Evolutionary conservation across 306 rosid species (phyloP).

Genomic region (Acacia confusa): DNA sequence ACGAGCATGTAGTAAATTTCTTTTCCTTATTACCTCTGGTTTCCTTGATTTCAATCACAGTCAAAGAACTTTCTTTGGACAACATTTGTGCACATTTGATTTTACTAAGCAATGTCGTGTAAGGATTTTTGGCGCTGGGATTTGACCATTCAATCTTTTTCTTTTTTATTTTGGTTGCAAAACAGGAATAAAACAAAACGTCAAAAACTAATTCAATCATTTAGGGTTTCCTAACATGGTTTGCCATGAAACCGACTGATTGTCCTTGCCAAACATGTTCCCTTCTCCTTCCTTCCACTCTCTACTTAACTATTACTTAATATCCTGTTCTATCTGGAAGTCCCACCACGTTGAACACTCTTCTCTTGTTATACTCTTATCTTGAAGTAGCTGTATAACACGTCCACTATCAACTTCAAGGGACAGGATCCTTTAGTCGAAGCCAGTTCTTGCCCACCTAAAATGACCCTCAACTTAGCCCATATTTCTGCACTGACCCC

Average conservation of each 20-base stretch:
- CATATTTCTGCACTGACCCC: background rate
- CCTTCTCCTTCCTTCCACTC: background rate
- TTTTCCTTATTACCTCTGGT: background rate
- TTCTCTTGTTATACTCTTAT: no score
- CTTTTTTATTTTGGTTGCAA: background rate
- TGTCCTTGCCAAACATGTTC: background rate
- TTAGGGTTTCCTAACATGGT: background rate
- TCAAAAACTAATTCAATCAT: background rate
- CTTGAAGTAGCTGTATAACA: background rate
- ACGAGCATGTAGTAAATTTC: background rate
- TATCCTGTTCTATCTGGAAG: background rate
- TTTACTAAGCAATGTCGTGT: background rate
- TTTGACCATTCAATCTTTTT: background rate
- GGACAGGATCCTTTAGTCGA: background rate
- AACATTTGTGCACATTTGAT: background rate
- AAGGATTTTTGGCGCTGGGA: background rate
- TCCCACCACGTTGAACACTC: background rate
- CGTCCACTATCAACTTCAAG: background rate
- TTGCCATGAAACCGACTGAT: background rate
- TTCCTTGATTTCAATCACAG: conserved; percentile 7
- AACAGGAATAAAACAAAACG: background rate
- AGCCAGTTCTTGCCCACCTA: background rate
- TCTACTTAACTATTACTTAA: background rate
- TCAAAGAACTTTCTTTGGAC: background rate
- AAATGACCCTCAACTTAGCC: background rate